Percentiles rank a stretch among this genome's conserved stretches.
Evolutionary conservation across 1,284 basidiomycete genomes (phyloP).

Genomic region (Melampsora americana): DNA sequence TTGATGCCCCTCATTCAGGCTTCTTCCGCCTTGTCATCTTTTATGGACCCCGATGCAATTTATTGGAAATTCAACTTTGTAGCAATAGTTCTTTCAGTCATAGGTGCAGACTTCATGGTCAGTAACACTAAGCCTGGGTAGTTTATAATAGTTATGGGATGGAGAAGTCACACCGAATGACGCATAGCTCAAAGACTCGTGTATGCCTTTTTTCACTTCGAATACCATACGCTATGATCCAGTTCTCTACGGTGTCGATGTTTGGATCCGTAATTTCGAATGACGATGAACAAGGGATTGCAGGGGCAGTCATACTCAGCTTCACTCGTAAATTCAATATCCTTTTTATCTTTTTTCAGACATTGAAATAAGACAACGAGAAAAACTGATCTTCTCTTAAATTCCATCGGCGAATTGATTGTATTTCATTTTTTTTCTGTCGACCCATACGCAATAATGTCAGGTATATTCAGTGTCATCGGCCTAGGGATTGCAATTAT

Average conservation of each 20-base stretch:
- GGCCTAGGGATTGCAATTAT: background rate
- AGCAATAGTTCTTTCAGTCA: slow-evolving; percentile 25
- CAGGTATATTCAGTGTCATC: background rate
- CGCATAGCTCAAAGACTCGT: background rate
- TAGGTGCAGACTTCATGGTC: slow-evolving; percentile 41
- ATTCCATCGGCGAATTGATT: too few species aligned
- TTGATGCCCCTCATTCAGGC: too few species aligned
- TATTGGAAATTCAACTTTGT: slow-evolving; percentile 42
- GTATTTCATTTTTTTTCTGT: too few species aligned
- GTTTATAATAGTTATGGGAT: too few species aligned
- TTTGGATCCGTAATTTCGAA: slow-evolving; percentile 27
- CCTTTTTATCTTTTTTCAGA: background rate
- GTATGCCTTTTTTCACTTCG: background rate
- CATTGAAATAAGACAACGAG: background rate
- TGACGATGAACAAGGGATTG: slow-evolving; percentile 33
- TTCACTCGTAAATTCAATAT: slow-evolving; percentile 10
- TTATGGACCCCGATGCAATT: slow-evolving; percentile 38
- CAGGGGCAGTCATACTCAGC: slow-evolving; percentile 36
- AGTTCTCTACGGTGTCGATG: slow-evolving; percentile 36
- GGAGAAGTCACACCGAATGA: too few species aligned
- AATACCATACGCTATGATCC: background rate
- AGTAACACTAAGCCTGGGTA: background rate
- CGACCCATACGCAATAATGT: too few species aligned
- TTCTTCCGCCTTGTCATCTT: slow-evolving; percentile 20
- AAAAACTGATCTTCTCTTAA: too few species aligned